Evolutionary conservation across 2,329 filamentous ascomycete species (phyloP), one percentile per base, ranked within the genome.

Genomic region (Stemphylium vesicarium): DNA sequence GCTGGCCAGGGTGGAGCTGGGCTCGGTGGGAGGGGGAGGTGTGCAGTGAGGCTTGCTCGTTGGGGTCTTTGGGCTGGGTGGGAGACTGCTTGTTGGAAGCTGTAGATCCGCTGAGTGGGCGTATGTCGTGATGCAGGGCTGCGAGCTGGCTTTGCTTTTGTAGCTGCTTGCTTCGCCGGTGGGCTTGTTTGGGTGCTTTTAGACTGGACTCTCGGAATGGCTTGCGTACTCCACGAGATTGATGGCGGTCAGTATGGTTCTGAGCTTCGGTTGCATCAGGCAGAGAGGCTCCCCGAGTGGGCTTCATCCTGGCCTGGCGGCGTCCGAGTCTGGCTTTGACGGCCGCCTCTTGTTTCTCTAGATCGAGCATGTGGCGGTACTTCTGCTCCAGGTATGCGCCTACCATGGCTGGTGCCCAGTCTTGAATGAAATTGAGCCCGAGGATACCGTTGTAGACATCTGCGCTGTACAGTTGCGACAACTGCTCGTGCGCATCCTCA

Each of bases 381-480:
- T 68, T 71, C 50, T 70, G 63, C 18, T 64, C 59, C 24, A 74
- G 24, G 45, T 58, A 60, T 2, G 59, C 67, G 20, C 53, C 61
- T 2, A 73, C 66, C 64, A 74, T 66, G 3, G 60, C 57, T 0
- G 70, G 64, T 1, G 63, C 56, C 60, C 64, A 69, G 3, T 57
- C 64, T 7, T 39, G 52, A 4, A 70, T 56, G 50, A 57, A 72
- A 12, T 50, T 43, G 31, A 74, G 32, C 0, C 72, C 71, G 10
- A 58, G 38, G 10, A 70, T 51, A 0, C 36, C 45, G 2, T 39
- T 44, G 26, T 65, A 61, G 13, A 59, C 48, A 0, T 57, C 41
- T 0, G 41, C 36, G 6, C 64, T 48, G 16, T 66, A 65, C 1
- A 74, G 50, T 7, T 66, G 48, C 8, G 35, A 52, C 9, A 66